Conservation (phyloP, 768 basidiomycete genomes). For the Omphalotus guepiniiformis region DNA sequence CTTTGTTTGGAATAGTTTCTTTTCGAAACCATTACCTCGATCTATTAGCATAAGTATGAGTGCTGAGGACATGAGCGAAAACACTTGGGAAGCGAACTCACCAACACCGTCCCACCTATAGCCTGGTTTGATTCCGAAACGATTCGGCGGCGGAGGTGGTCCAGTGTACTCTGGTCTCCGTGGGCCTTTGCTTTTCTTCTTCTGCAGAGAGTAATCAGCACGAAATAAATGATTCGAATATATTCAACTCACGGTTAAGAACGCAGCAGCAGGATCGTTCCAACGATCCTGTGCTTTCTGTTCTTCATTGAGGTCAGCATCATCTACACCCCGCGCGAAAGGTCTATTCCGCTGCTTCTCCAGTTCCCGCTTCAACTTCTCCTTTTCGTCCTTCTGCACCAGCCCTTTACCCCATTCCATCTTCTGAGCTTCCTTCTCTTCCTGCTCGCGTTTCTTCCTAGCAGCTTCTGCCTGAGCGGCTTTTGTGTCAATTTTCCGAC, state of each 20-base stretch:
- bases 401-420: slow-evolving; percentile 99
- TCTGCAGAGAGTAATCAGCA: slow-evolving; percentile 37
- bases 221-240: background rate
- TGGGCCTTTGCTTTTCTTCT: slow-evolving; percentile 71
- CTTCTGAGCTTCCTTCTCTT: slow-evolving; percentile 84
- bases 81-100: slow-evolving; percentile 29
- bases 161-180: slow-evolving; percentile 82
- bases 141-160: slow-evolving; percentile 88
- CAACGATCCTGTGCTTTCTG: slow-evolving; percentile 77
- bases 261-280: slow-evolving; percentile 98
- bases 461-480: slow-evolving; percentile 83
- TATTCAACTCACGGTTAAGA: slow-evolving; percentile 79
- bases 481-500: slow-evolving; percentile 86
- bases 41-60: slow-evolving; percentile 40
- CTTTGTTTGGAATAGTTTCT: slow-evolving; percentile 79
- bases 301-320: slow-evolving; percentile 81
- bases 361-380: slow-evolving; percentile 59
- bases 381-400: slow-evolving; percentile 79
- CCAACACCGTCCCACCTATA: slow-evolving; percentile 99
- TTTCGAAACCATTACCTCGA: slow-evolving; percentile 91
- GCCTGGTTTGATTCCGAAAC: slow-evolving; percentile 92
- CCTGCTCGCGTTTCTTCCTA: slow-evolving; percentile 69
- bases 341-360: slow-evolving; percentile 62
- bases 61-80: slow-evolving; percentile 1
- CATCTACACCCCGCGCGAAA: slow-evolving; percentile 80